Evolutionary conservation across 139 green algal genomes (phyloP).

Genomic region (Chlorella sorokiniana): DNA sequence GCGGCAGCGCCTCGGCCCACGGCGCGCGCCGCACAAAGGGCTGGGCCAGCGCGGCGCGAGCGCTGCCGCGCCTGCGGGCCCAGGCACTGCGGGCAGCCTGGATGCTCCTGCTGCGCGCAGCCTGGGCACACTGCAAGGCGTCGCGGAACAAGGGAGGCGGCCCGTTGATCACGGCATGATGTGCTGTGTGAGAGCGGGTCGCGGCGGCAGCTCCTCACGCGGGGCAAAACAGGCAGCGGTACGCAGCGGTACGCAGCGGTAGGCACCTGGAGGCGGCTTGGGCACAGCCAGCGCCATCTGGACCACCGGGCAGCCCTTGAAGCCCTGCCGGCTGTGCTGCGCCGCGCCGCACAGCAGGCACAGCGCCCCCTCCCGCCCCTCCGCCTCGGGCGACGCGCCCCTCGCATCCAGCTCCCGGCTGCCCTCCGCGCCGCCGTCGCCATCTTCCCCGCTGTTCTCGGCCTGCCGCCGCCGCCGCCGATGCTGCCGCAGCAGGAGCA

Average conservation of each 20-base stretch:
- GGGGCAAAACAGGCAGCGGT: too few species aligned
- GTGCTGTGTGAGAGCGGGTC: too few species aligned
- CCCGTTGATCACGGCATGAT: not conserved
- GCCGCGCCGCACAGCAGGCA: slow-evolving; percentile 3
- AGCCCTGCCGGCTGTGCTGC: not conserved
- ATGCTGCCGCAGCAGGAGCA: not conserved
- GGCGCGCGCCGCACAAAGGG: not conserved
- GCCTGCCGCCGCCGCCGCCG: not conserved
- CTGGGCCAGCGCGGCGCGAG: not conserved
- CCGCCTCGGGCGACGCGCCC: not conserved
- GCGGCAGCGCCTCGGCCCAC: slow-evolving; percentile 25
- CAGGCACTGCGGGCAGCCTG: slow-evolving; percentile 27
- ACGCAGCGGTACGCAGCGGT: not conserved
- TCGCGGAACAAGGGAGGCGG: not conserved
- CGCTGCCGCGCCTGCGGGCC: too few species aligned
- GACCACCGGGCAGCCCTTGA: slow-evolving; percentile 23
- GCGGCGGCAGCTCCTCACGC: too few species aligned
- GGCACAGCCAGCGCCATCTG: slow-evolving; percentile 34
- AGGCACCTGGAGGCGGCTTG: not conserved
- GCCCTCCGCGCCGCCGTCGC: not conserved
- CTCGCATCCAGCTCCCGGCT: not conserved
- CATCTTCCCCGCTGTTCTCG: not conserved
- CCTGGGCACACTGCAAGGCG: not conserved
- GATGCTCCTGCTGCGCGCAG: slow-evolving; percentile 18
- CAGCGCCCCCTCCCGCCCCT: not conserved